Evolutionary conservation across 1,139 yeast genomes (phyloP).

Genomic region (Yamadazyma membranifaciens): DNA sequence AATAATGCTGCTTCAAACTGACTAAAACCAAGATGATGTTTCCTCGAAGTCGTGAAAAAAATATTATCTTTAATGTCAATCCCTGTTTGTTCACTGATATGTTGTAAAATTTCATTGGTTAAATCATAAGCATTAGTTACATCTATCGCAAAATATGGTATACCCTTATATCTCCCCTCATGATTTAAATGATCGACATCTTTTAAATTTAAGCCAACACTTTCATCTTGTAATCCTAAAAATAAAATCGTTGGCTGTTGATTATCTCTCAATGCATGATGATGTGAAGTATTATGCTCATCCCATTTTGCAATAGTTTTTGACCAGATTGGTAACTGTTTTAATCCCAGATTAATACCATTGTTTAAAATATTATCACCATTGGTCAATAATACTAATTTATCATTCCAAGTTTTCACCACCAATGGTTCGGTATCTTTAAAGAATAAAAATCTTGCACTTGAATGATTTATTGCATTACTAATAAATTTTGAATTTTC

Average conservation of each 20-base stretch:
- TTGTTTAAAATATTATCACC: slow-evolving; percentile 28
- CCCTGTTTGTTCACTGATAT: slow-evolving; percentile 15
- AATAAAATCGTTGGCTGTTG: slow-evolving; percentile 53
- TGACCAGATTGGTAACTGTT: slow-evolving; percentile 23
- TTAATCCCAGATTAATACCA: slow-evolving; percentile 17
- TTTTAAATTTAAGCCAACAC: slow-evolving; percentile 35
- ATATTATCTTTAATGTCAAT: slow-evolving; percentile 16
- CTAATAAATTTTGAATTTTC: slow-evolving; percentile 61
- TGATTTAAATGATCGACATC: slow-evolving; percentile 32
- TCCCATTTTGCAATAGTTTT: slow-evolving; percentile 24
- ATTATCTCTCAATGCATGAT: slow-evolving; percentile 28
- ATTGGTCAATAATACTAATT: slow-evolving; percentile 35
- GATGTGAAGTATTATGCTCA: slow-evolving; percentile 34
- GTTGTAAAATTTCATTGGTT: slow-evolving; percentile 20
- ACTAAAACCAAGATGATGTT: slow-evolving; percentile 34
- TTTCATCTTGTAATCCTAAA: slow-evolving; percentile 65
- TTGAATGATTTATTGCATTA: slow-evolving; percentile 48
- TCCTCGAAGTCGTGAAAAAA: slow-evolving; percentile 34
- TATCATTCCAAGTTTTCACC: slow-evolving; percentile 26
- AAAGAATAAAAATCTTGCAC: slow-evolving; percentile 58
- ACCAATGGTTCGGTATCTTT: slow-evolving; percentile 37
- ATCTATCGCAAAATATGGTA: slow-evolving; percentile 78
- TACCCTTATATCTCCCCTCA: slow-evolving; percentile 60
- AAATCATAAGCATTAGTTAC: slow-evolving; percentile 37
- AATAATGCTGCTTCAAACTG: slow-evolving; percentile 60